Conservation (phyloP, 1,139 yeast species). For the Saccharomycopsis hybrid region DNA sequence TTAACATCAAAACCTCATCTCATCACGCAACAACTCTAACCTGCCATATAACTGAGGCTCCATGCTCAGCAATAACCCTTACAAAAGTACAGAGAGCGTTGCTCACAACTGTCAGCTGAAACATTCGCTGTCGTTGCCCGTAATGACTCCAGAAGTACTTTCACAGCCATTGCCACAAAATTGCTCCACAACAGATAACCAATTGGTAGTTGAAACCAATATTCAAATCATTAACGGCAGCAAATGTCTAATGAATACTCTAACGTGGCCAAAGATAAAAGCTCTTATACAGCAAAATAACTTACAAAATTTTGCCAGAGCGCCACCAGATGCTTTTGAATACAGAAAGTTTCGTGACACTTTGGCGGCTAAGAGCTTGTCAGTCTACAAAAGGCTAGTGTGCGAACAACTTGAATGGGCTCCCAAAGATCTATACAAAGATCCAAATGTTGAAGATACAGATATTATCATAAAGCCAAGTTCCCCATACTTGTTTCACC, state of each 20-base stretch:
- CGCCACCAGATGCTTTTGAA: constrained; percentile 3
- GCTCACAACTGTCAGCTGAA: too few species aligned
- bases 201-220: background rate
- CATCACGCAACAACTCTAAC: too few species aligned
- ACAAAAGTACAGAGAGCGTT: too few species aligned
- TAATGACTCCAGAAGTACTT: too few species aligned
- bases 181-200: too few species aligned
- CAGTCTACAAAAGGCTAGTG: constrained; percentile 16
- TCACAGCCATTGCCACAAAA: too few species aligned
- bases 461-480: constrained; percentile 1
- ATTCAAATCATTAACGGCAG: constrained; percentile 7
- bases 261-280: constrained; percentile 12
- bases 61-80: too few species aligned
- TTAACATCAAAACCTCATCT: too few species aligned
- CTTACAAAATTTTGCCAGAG: constrained; percentile 15
- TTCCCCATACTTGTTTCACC: constrained; percentile 21
- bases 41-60: too few species aligned
- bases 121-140: too few species aligned
- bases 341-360: constrained; percentile 8
- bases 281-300: constrained; percentile 9
- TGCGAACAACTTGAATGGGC: constrained; percentile 19
- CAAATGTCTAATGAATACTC: constrained; percentile 7
- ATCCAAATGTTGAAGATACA: constrained; percentile 8
- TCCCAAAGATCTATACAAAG: constrained; percentile 1
- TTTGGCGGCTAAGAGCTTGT: background rate